Percentiles rank a stretch among this genome's conserved stretches.
phyloP scores from a whole-genome alignment of 176 grass and related monocot species.

The Juncus inflexus region DNA sequence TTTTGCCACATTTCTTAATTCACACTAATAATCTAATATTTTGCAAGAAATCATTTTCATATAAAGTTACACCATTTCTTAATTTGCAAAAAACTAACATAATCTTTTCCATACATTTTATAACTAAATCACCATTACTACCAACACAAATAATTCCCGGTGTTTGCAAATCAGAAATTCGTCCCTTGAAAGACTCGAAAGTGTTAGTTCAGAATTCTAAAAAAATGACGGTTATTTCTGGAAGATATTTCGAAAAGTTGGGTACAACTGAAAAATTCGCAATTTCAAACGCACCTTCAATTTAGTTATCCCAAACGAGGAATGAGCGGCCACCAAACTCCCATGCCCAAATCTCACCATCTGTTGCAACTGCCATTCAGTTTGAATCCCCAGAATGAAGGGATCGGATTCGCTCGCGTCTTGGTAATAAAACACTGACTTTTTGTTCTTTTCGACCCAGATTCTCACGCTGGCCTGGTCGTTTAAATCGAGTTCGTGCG shows the following conservation, averaged over 20 bases:
- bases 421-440: conserved; percentile 80
- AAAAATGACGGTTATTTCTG: no score
- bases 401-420: conserved; percentile 70
- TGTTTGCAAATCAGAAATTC: no score
- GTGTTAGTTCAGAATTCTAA: conserved; percentile 22
- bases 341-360: conserved; percentile 87
- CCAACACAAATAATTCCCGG: no score
- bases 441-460: conserved; percentile 88
- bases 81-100: no score
- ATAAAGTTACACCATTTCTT: no score
- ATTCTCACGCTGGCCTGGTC: conserved; percentile 81
- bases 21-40: no score
- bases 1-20: no score
- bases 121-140: no score
- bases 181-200: no score
- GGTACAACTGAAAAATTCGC: conserved; percentile 12
- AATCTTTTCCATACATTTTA: no score
- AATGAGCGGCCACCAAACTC: conserved; percentile 64
- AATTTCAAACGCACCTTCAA: conserved; percentile 93
- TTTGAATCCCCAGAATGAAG: conserved; percentile 81
- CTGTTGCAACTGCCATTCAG: conserved; percentile 83
- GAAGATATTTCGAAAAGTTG: no score
- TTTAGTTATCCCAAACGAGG: conserved; percentile 83
- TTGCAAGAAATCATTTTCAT: no score
- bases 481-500: conserved; percentile 83